Evolutionary conservation across 1,284 basidiomycete species (phyloP), one percentile per base, ranked within the genome.

Genomic region (Albatrellus sp.): DNA sequence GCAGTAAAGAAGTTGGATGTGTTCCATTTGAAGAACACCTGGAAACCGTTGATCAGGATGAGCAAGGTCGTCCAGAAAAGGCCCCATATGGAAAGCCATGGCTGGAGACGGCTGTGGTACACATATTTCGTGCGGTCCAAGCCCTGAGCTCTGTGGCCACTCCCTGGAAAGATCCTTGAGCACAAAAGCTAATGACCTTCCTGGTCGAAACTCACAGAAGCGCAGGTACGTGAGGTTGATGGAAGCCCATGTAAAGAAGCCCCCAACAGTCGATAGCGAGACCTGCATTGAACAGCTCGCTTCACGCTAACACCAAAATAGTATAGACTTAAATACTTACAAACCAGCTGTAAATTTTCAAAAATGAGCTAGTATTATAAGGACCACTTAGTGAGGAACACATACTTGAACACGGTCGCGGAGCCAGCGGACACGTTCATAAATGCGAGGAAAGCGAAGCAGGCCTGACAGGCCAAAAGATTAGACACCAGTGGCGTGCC

Each of bases 211-310:
- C 61, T 40, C 51, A 77, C 75, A 75, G 73, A 88, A 90, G 60
- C 72, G 76, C 44, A 86, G 57, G 61, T 85, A 90, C 2, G 82
- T 79, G 35, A 81, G 46, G 55, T 81, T 77, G 61, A 90, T 87
- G 43, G 73, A 60, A 54, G 69, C 72, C 81, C 81, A 88, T 41
- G 72, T 71, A 54, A 84, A 71, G 60, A 82, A 68, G 38, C 77
- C 78, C 5, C 72, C 72, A 42, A 76, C 67, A 36, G 77, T 70
- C 7, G 71, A 70, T 34, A 81, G 55, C 55, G 73, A 75, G 52
- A 73, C 70, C 53, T 77, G 65, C 73, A 24, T 24, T 24, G 4
- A 24, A 24, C 7, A 7, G 24, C 24, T 24, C 24, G 24, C 24
- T 7, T 24, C 73, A 77, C 57, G 64, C 64, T 38, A 13, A 46